Conservation (phyloP, 306 rosid genomes). For the Bauhinia variegata region DNA sequence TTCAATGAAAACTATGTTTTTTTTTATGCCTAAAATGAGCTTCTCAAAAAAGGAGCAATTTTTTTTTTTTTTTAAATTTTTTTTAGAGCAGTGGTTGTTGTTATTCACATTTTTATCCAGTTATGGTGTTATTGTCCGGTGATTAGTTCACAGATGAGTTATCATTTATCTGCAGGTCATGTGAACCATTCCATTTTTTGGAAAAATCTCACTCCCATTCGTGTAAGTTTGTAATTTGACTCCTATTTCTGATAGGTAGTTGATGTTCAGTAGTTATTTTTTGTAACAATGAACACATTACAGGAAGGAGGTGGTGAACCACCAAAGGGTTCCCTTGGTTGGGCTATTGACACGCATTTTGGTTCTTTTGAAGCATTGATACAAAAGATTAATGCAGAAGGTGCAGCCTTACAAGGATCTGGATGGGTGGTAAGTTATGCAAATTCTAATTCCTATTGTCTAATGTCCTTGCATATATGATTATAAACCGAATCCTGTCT, state of each 20-base stretch:
- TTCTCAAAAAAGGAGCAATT: slow-evolving; percentile 17
- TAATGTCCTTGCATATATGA: slow-evolving; percentile 21
- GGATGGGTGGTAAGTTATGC: slow-evolving; percentile 96
- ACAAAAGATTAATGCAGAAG: slow-evolving; percentile 76
- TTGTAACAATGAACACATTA: slow-evolving; percentile 19
- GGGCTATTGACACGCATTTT: slow-evolving; percentile 83
- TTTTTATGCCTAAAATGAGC: slow-evolving; percentile 8
- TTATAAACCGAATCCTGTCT: not conserved
- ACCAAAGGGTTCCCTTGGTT: slow-evolving; percentile 71
- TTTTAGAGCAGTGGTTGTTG: not conserved
- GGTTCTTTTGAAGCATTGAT: slow-evolving; percentile 72
- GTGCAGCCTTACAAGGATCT: slow-evolving; percentile 94
- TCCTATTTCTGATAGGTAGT: not conserved
- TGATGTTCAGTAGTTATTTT: slow-evolving; percentile 19
- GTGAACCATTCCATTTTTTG: slow-evolving; percentile 86
- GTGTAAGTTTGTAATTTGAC: slow-evolving; percentile 48
- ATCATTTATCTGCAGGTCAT: slow-evolving; percentile 63
- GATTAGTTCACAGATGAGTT: slow-evolving; percentile 7
- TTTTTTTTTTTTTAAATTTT: not conserved
- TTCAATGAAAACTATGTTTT: slow-evolving; percentile 9
- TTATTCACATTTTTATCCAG: not conserved
- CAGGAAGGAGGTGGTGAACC: slow-evolving; percentile 99
- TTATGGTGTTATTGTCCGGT: not conserved
- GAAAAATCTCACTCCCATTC: slow-evolving; percentile 68
- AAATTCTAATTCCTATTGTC: slow-evolving; percentile 3